Evolutionary conservation across 2,329 filamentous ascomycete species (phyloP).

Genomic region (Ophiostoma triangulosporum): DNA sequence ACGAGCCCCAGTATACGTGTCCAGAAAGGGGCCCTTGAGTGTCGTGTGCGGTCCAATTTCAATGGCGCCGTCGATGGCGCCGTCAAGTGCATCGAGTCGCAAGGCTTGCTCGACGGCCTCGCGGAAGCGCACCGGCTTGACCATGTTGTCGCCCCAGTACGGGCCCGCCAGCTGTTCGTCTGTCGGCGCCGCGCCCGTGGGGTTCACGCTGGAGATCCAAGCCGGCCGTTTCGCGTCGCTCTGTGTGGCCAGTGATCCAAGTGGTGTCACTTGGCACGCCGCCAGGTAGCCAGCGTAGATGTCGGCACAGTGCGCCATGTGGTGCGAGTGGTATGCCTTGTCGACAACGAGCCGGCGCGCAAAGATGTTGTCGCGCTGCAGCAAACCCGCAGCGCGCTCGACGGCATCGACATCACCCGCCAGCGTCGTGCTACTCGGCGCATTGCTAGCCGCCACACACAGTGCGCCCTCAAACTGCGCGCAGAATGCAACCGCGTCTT

Average conservation of each 20-base stretch:
- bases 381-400: conserved; percentile 15
- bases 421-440: conserved; percentile 26
- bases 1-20: not conserved
- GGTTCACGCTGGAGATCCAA: conserved; percentile 16
- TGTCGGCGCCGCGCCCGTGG: conserved; percentile 9
- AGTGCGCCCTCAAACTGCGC: not conserved
- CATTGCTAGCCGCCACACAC: conserved; percentile 9
- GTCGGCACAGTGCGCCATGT: conserved; percentile 18
- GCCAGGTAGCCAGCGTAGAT: conserved; percentile 14
- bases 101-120: conserved; percentile 5
- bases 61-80: conserved; percentile 21
- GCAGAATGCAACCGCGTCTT: conserved; percentile 21
- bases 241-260: too few relatives aligned
- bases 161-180: conserved; percentile 9
- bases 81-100: conserved; percentile 10
- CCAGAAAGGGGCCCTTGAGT: conserved; percentile 13
- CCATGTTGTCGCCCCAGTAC: conserved; percentile 22
- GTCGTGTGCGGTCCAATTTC: conserved; percentile 20
- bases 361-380: conserved; percentile 15
- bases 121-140: conserved; percentile 19
- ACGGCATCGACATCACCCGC: conserved; percentile 23
- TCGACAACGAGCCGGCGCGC: conserved; percentile 22
- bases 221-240: not conserved
- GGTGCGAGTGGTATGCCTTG: conserved; percentile 25
- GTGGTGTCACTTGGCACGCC: conserved; percentile 1